Evolutionary conservation across 2,329 filamentous ascomycete genomes (phyloP), one percentile per base, ranked within the genome.

Genomic region (Akanthomyces lecanii): DNA sequence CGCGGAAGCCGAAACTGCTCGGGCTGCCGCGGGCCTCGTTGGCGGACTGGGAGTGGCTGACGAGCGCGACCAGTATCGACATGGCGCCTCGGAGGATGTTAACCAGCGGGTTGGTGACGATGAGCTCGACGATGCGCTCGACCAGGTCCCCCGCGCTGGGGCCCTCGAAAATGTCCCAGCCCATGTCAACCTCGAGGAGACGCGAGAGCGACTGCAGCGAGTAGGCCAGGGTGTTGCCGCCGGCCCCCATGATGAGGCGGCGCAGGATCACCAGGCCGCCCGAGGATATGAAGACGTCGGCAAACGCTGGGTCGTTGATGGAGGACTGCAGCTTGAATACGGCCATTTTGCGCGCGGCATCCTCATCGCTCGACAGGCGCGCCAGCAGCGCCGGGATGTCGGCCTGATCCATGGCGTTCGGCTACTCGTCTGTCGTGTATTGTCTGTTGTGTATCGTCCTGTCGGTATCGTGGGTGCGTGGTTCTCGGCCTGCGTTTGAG

Each of bases 61-160:
- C 94, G 63, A 98, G 89, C 14, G 93, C 92, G 53, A 97, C 94
- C 62, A 99, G 84, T 65, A 99, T 96, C 53, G 92, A 94, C 90
- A 99, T 97, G 71, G 94, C 94, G 70, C 95, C 95, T 67, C 95
- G 87, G 65, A 99, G 86, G 72, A 98, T 97, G 74, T 99, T 99
- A 76, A 99, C 95, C 65, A 99, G 84, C 28, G 94, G 95, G 74
- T 98, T 95, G 38, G 88, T 94, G 69, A 98, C 94, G 66, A 98
- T 92, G 58, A 99, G 83, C 75, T 97, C 90, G 69, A 98, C 93
- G 65, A 97, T 87, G 80, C 85, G 80, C 76, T 89, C 86, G 48
- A 89, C 86, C 57, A 94, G 79, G 70, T 91, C 89, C 64, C 86
- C 82, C 18, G 85, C 79, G 6, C 80, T 79, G 21, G 82, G 76